Conservation (phyloP, 2,329 filamentous ascomycete genomes). For the Aureobasidium sp. region DNA sequence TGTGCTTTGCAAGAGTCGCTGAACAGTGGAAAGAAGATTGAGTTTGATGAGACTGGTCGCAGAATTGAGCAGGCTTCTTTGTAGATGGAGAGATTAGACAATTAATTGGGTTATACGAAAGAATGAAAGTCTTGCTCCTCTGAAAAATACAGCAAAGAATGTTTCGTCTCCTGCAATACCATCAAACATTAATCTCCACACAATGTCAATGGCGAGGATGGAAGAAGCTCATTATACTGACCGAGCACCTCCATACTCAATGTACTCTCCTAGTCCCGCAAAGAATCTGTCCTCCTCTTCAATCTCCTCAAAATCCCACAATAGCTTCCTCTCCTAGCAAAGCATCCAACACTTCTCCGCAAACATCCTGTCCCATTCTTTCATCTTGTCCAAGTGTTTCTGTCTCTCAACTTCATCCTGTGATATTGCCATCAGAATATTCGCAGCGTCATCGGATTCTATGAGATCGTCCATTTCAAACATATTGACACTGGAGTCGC, state of each 20-base stretch:
- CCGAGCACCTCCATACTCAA: too few species aligned
- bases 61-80: slow-evolving; percentile 31
- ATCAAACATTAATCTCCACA: not conserved
- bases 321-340: too few species aligned
- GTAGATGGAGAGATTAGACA: not conserved
- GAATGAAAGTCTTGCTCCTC: not conserved
- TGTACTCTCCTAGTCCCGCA: too few species aligned
- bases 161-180: not conserved
- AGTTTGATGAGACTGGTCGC: slow-evolving; percentile 50
- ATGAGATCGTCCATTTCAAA: too few species aligned
- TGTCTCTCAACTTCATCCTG: too few species aligned
- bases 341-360: too few species aligned
- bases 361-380: too few species aligned
- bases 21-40: slow-evolving; percentile 39
- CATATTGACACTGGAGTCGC: too few species aligned
- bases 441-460: too few species aligned
- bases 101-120: not conserved
- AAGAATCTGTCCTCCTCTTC: too few species aligned
- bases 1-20: slow-evolving; percentile 41
- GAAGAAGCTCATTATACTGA: not conserved
- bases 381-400: too few species aligned
- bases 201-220: not conserved
- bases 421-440: too few species aligned
- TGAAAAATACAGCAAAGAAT: not conserved
- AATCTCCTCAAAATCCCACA: not conserved